Evolutionary conservation across 2,329 filamentous ascomycete species (phyloP).

Genomic region (Aureobasidium vineae): DNA sequence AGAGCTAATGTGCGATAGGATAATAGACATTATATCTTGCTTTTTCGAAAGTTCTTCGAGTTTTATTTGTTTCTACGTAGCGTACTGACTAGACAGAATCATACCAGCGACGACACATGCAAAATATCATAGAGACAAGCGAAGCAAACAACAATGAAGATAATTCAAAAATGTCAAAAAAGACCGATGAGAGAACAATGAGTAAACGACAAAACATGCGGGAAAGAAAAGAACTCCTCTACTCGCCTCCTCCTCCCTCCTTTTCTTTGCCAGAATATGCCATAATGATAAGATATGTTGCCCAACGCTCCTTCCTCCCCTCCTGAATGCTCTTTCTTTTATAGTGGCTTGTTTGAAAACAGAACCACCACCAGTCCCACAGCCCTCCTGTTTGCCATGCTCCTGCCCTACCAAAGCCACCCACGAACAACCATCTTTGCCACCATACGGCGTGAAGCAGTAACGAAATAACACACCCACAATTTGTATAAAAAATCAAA

Average conservation of each 20-base stretch:
- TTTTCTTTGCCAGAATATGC: conserved; percentile 12
- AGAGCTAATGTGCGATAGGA: no score
- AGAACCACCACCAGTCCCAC: conserved; percentile 7
- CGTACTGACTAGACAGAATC: not conserved
- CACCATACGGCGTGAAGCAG: not conserved
- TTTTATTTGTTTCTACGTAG: not conserved
- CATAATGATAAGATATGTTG: conserved; percentile 10
- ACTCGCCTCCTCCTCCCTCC: not conserved
- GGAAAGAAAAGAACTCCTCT: conserved; percentile 10
- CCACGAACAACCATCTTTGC: conserved; percentile 12
- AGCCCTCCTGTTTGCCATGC: conserved; percentile 11
- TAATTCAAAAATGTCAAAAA: not conserved
- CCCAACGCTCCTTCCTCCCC: not conserved
- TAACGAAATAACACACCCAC: conserved; percentile 10
- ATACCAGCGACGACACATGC: not conserved
- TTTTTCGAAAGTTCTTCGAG: not conserved
- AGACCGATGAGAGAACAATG: not conserved
- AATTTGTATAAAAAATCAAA: conserved; percentile 23
- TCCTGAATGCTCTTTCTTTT: not conserved
- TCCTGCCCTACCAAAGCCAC: conserved; percentile 7
- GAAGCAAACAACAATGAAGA: not conserved
- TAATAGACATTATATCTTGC: not conserved
- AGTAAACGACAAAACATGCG: not conserved
- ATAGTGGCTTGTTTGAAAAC: not conserved
- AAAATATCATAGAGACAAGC: not conserved